Evolutionary conservation across 73 alveolate species (phyloP).

Genomic region (Paramecium biaurelia): DNA sequence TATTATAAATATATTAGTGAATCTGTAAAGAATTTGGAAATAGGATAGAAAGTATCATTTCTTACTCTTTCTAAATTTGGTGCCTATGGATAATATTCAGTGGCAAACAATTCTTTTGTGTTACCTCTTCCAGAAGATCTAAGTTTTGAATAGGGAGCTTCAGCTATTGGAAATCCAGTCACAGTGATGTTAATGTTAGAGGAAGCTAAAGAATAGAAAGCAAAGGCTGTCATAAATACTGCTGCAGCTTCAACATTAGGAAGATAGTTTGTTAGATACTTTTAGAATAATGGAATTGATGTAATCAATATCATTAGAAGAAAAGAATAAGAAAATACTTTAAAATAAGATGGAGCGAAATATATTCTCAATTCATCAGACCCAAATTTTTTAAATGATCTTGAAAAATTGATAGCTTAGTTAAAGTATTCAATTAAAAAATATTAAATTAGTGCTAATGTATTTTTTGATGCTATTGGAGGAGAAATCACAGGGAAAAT

Average conservation of each 20-base stretch:
- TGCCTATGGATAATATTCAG: neutral
- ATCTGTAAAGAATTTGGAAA: neutral
- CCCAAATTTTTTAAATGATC: slow-evolving; percentile 70
- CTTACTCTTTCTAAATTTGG: neutral
- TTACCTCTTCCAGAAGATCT: neutral
- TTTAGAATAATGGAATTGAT: slow-evolving; percentile 63
- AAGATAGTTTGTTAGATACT: slow-evolving; percentile 67
- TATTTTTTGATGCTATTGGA: slow-evolving; percentile 73
- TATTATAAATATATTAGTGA: neutral
- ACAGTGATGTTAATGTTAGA: slow-evolving; percentile 49
- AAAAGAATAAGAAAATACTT: slow-evolving; percentile 61
- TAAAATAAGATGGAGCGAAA: slow-evolving; percentile 70
- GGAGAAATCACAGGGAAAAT: slow-evolving; percentile 72
- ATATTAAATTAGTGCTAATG: slow-evolving; percentile 62
- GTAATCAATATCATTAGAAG: slow-evolving; percentile 77
- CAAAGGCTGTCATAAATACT: slow-evolving; percentile 66
- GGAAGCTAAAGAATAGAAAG: neutral
- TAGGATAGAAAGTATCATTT: neutral
- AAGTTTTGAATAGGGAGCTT: neutral
- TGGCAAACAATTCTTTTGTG: neutral
- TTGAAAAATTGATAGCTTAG: slow-evolving; percentile 46
- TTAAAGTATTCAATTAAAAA: slow-evolving; percentile 45
- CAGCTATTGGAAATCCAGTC: slow-evolving; percentile 46
- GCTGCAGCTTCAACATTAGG: slow-evolving; percentile 85
- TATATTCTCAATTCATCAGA: slow-evolving; percentile 65